Evolutionary conservation across 2,329 filamentous ascomycete species (phyloP), one percentile per base, ranked within the genome.

Genomic region (Pseudogymnoascus sp.): DNA sequence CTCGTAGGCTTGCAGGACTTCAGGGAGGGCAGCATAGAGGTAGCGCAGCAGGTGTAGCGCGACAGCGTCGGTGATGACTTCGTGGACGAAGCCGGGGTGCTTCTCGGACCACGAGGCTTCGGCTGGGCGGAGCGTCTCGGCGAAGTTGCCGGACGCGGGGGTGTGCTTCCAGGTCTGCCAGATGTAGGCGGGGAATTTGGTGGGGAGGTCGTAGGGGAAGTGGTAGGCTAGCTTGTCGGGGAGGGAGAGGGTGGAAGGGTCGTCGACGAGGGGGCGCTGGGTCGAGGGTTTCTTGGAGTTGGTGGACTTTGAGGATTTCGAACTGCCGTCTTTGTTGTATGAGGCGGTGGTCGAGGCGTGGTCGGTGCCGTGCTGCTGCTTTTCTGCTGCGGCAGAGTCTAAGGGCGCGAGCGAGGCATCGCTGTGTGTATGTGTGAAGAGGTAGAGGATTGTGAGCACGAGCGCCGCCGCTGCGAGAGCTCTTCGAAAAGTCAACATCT

Each of bases 121-220:
- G 65, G 91, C 83, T 56, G 89, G 86, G 66, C 93, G 87, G 73
- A 96, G 93, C 19, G 81, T 78, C 66, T 88, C 85, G 10, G 77
- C 77, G 73, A 99, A 99, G 66, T 90, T 82, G 60, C 85, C 81
- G 22, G 91, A 89, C 1, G 87, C 84, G 0, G 93, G 93, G 0
- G 86, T 90, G 72, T 86, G 88, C 76, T 96, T 97, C 95, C 95
- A 99, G 12, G 95, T 99, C 81, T 99, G 95, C 95, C 95, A 99
- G 73, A 99, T 96, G 79, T 96, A 98, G 63, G 92, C 93, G 2
- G 95, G 95, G 75, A 98, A 98, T 75, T 93, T 96, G 69, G 82
- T 77, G 72, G 92, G 86, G 66, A 93, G 82, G 72, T 96, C 90
- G 81, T 98, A 99, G 19, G 93, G 91, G 76, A 95, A 98, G 70